Evolutionary conservation across 331 rosid genomes (phyloP).

Genomic region (Erythrophleum ivorense): DNA sequence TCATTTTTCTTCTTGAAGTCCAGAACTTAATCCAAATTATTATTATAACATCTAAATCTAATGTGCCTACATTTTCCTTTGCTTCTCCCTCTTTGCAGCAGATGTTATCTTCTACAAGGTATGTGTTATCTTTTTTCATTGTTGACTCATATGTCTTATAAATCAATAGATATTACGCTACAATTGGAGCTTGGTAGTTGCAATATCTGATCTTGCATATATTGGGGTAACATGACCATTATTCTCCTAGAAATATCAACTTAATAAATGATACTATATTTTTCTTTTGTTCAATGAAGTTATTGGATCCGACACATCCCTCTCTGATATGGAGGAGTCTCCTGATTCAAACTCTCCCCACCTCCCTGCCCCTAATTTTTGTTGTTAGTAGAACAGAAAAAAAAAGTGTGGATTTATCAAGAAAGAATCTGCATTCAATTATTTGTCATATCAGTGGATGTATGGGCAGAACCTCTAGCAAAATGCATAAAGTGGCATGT

Average conservation of each 20-base stretch:
- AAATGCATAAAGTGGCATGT: neutral
- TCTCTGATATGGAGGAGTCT: neutral
- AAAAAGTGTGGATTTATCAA: neutral
- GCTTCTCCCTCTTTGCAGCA: conserved; percentile 55
- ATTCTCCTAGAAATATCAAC: conserved; percentile 29
- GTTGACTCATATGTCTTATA: conserved; percentile 3
- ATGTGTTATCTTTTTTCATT: conserved; percentile 8
- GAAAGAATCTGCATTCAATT: conserved; percentile 13
- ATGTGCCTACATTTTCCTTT: conserved; percentile 33
- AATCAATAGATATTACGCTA: neutral
- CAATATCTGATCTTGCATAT: neutral
- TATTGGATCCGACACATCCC: neutral
- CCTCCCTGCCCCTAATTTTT: neutral
- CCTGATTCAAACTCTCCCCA: neutral
- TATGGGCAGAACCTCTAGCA: conserved; percentile 5
- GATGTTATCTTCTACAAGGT: conserved; percentile 82
- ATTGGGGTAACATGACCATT: conserved; percentile 14
- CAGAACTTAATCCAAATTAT: conserved; percentile 15
- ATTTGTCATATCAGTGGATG: conserved; percentile 15
- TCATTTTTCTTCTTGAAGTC: conserved; percentile 29
- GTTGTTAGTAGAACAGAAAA: neutral
- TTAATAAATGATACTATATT: neutral
- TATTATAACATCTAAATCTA: conserved; percentile 33
- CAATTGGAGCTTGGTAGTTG: neutral
- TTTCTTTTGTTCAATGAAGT: conserved; percentile 17